Evolutionary conservation across 352 stramenopile genomes (phyloP), one percentile per base, ranked within the genome.

Genomic region (Pythium sp.): DNA sequence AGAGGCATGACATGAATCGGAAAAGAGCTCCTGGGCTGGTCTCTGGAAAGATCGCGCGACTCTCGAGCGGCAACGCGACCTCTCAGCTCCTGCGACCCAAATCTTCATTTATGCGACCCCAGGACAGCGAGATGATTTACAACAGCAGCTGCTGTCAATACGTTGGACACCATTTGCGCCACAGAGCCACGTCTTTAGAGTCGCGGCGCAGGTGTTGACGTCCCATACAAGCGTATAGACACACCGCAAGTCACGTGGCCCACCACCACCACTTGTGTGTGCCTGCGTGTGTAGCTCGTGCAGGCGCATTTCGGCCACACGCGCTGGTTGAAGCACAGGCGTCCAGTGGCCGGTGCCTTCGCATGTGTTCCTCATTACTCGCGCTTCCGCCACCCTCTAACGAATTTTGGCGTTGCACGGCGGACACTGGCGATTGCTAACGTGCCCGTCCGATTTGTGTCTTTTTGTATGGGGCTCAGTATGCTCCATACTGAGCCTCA

Each of bases 21-120:
- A 28, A 38, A 6, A 5, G 30, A 6, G 30, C 54, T 59, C 28
- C 26, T 60, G 28, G 7, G 28, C 28, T 47, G 53, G 26, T 46
- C 59, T 47, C 60, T 58, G n/a, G 30, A 66, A 66, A 66, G 61
- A 59, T 66, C 61, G 47, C 61, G 47, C 47, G 59, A 47, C 38
- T 26, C 18, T 34, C 36, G 22, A 30, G 15, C 24, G 5, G 14
- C 24, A 24, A 28, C 18, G 20, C 55, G 55, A 60, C 18, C 18
- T 3, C 20, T 60, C 55, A 22, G 58, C 30, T 11, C 11, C 58
- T 32, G 30, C 30, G 2, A 63, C 30, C 36, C 41, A 47, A 47
- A 47, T 47, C 41, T 15, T 15, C 36, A 20, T n/a, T 9, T 9
- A 20, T 36, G 38, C 14, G 38, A 46, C 38, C 14, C 12, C 5